These are phyloP conservation scores for Cantharellus cinnabarinus DNA, from an alignment of 768 basidiomycete genomes.

Conservation along the genomic window DNA sequence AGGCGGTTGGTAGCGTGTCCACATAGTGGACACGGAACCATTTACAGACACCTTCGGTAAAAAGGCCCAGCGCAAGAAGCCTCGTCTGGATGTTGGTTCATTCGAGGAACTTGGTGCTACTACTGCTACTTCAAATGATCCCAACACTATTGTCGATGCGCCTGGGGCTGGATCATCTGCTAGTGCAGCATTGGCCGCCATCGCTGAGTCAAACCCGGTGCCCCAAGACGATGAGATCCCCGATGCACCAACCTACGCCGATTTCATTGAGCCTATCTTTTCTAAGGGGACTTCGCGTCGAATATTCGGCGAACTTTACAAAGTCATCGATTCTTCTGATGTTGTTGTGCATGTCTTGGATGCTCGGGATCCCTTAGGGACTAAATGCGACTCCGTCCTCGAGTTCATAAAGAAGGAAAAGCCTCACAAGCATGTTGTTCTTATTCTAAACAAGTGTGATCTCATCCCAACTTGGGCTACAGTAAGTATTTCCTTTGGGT, in stretches of 20 bases:
- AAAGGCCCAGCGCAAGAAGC: slow-evolving; percentile 83
- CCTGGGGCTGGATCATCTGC: slow-evolving; percentile 24
- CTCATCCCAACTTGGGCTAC: slow-evolving; percentile 98
- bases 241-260: not conserved
- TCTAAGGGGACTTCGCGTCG: slow-evolving; percentile 87
- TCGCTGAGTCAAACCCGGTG: slow-evolving; percentile 18
- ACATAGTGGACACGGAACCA: slow-evolving; percentile 91
- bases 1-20: slow-evolving; percentile 38
- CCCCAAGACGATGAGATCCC: slow-evolving; percentile 19
- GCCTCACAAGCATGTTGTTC: slow-evolving; percentile 88
- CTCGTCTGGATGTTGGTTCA: slow-evolving; percentile 68
- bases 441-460: slow-evolving; percentile 96
- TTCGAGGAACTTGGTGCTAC: slow-evolving; percentile 73
- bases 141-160: not conserved
- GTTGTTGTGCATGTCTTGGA: slow-evolving; percentile 90
- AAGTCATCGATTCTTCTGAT: slow-evolving; percentile 97
- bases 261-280: slow-evolving; percentile 59
- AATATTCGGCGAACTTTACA: slow-evolving; percentile 96
- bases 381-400: slow-evolving; percentile 82
- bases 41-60: slow-evolving; percentile 90
- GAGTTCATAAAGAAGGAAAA: slow-evolving; percentile 92
- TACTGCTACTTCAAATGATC: not conserved
- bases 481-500: slow-evolving; percentile 28
- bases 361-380: slow-evolving; percentile 87
- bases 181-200: slow-evolving; percentile 16